Evolutionary conservation across 805 yeast genomes (phyloP).

Genomic region (Candida bentonensis): DNA sequence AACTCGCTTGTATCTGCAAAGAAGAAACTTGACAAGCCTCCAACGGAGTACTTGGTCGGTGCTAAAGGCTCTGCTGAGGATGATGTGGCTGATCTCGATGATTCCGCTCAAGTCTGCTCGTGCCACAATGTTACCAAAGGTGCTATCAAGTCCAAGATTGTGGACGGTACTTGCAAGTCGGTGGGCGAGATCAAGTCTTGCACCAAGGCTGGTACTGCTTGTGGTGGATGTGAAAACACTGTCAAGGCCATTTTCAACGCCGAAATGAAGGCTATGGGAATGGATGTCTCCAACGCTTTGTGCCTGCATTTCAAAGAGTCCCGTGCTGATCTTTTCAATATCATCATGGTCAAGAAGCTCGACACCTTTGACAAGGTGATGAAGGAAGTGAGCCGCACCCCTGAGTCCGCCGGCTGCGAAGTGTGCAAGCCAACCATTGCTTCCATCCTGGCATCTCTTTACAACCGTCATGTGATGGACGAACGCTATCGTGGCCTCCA

Average conservation of each 20-base stretch:
- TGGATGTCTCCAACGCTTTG: slow-evolving; percentile 20
- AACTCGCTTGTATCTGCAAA: slow-evolving; percentile 17
- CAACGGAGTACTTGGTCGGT: slow-evolving; percentile 22
- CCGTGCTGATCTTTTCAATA: slow-evolving; percentile 23
- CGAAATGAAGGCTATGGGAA: slow-evolving; percentile 24
- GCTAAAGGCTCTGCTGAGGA: slow-evolving; percentile 17
- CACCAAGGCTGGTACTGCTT: slow-evolving; percentile 27
- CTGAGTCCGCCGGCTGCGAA: slow-evolving; percentile 24
- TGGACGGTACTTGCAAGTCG: slow-evolving; percentile 18
- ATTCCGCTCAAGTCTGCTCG: slow-evolving; percentile 26
- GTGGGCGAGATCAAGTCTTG: slow-evolving; percentile 22
- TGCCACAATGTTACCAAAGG: slow-evolving; percentile 26
- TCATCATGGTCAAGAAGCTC: slow-evolving; percentile 22
- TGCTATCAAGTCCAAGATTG: slow-evolving; percentile 18
- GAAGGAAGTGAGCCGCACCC: slow-evolving; percentile 17
- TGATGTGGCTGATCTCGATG: slow-evolving; percentile 20
- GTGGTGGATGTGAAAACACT: slow-evolving; percentile 28
- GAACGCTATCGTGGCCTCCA: slow-evolving; percentile 24
- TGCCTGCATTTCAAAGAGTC: slow-evolving; percentile 25
- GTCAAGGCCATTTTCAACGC: slow-evolving; percentile 24
- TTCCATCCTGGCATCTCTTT: slow-evolving; percentile 23
- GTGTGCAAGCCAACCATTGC: slow-evolving; percentile 26
- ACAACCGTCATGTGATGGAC: slow-evolving; percentile 20
- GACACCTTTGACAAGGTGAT: slow-evolving; percentile 21
- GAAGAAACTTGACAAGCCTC: slow-evolving; percentile 20